phyloP scores from a whole-genome alignment of 495 filamentous ascomycete species.

The Penicillium goetzii region DNA sequence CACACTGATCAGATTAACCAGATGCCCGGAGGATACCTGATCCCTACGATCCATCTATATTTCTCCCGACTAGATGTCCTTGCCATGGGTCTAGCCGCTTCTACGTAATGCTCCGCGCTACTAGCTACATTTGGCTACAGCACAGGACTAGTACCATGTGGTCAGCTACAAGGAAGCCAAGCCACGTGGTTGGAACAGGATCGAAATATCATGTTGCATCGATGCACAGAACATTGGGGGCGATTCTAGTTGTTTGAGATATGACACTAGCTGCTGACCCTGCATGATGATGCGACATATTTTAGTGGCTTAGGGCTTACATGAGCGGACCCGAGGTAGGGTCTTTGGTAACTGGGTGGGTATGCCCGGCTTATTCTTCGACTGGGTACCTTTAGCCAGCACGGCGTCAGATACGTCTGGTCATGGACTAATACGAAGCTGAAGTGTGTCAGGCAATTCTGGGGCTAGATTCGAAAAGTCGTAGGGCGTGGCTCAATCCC shows the following conservation, averaged over 20 bases:
- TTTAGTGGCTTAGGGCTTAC: conserved; percentile 7
- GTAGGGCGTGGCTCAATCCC: no score
- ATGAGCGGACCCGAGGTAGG: conserved; percentile 3
- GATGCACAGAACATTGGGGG: background rate
- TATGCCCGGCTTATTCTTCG: no score
- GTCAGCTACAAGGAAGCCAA: background rate
- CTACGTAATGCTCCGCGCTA: no score
- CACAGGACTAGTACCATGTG: conserved; percentile 10
- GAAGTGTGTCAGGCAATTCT: no score
- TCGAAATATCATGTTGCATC: background rate
- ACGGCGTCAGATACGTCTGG: no score
- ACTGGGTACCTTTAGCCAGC: no score
- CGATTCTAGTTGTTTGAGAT: background rate
- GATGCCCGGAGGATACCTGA: no score
- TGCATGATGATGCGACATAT: conserved; percentile 14
- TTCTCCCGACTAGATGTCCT: background rate
- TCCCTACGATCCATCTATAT: background rate
- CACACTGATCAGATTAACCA: no score
- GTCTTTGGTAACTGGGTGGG: no score
- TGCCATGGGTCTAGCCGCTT: no score
- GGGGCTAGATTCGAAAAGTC: no score
- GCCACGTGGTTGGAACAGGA: conserved; percentile 11
- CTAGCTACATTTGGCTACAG: conserved; percentile 10
- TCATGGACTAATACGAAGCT: no score
- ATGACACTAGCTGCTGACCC: conserved; percentile 9